Evolutionary conservation across 2,329 filamentous ascomycete genomes (phyloP).

Genomic region (Phyllosticta citriasiana): DNA sequence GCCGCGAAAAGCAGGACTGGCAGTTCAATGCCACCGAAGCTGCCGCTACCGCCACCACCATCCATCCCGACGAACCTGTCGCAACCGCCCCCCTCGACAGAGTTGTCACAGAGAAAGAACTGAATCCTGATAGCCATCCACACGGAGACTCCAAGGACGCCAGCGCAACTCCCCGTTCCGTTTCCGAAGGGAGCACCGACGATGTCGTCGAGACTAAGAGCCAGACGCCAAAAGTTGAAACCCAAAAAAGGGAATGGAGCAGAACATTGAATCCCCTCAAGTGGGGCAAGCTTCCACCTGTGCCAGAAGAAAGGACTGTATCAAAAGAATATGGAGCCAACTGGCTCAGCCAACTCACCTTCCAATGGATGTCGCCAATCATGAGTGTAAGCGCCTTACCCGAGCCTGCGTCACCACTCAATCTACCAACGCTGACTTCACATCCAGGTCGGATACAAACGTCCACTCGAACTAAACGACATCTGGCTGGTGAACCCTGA

Average conservation of each 20-base stretch:
- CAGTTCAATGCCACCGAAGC: slow-evolving; percentile 22
- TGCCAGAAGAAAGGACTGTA: slow-evolving; percentile 42
- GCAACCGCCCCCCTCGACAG: slow-evolving; percentile 28
- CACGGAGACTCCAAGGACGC: slow-evolving; percentile 14
- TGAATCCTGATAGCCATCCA: slow-evolving; percentile 6
- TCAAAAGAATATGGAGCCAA: slow-evolving; percentile 64
- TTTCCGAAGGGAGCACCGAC: slow-evolving; percentile 19
- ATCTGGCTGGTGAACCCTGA: slow-evolving; percentile 83
- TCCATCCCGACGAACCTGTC: slow-evolving; percentile 29
- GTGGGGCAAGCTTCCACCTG: slow-evolving; percentile 41
- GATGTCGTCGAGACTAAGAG: slow-evolving; percentile 17
- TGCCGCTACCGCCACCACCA: slow-evolving; percentile 23
- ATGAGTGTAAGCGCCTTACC: slow-evolving; percentile 46
- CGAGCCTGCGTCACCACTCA: background rate
- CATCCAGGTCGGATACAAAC: slow-evolving; percentile 66
- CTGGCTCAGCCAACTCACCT: slow-evolving; percentile 67
- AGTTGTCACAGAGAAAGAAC: slow-evolving; percentile 16
- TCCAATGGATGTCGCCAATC: slow-evolving; percentile 82
- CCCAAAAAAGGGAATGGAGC: slow-evolving; percentile 39
- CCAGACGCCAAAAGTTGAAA: background rate
- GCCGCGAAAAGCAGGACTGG: slow-evolving; percentile 27
- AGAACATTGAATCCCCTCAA: slow-evolving; percentile 42
- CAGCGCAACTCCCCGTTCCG: slow-evolving; percentile 16
- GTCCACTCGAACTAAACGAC: slow-evolving; percentile 72
- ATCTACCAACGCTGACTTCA: background rate